Conservation (phyloP, 2,329 filamentous ascomycete species). For the Ascochyta lentis region DNA sequence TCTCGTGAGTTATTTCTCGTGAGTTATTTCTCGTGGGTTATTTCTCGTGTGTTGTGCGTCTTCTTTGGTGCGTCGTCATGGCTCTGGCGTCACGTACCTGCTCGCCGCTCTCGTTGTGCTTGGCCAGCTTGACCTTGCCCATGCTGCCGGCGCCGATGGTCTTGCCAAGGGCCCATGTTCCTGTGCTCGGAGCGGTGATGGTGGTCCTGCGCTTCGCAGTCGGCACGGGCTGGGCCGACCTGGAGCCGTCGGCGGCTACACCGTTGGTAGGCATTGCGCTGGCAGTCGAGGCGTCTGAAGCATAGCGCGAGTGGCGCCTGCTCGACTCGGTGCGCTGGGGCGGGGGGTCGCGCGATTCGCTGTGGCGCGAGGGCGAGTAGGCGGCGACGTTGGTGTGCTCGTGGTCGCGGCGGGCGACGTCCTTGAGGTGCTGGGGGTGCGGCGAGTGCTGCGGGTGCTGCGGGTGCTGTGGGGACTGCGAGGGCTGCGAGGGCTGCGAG, state of each 20-base stretch:
- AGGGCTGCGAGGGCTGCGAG: not conserved
- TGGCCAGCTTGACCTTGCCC: conserved; percentile 97
- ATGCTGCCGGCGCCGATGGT: conserved; percentile 98
- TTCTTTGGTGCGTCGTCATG: too few species aligned
- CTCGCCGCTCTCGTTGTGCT: conserved; percentile 87
- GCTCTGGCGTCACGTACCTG: conserved; percentile 65
- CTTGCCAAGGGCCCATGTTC: conserved; percentile 94
- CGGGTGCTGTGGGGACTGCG: not conserved
- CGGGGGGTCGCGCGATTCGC: conserved; percentile 66
- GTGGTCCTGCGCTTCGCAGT: conserved; percentile 68
- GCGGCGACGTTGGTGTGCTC: conserved; percentile 73
- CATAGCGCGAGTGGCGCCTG: conserved; percentile 56
- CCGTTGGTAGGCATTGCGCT: conserved; percentile 49
- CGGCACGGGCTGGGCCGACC: conserved; percentile 27
- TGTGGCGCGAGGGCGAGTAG: conserved; percentile 63
- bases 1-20: too few species aligned
- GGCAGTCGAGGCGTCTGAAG: conserved; percentile 51
- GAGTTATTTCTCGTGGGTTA: too few species aligned
- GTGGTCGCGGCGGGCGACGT: conserved; percentile 71
- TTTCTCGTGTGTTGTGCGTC: too few species aligned
- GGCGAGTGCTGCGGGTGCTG: too few species aligned
- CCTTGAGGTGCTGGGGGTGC: conserved; percentile 51
- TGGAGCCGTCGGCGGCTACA: conserved; percentile 42
- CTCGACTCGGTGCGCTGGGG: conserved; percentile 63
- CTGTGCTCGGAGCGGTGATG: conserved; percentile 81